Conservation (phyloP, 2,329 filamentous ascomycete species). For the Pseudogymnoascus sp. region DNA sequence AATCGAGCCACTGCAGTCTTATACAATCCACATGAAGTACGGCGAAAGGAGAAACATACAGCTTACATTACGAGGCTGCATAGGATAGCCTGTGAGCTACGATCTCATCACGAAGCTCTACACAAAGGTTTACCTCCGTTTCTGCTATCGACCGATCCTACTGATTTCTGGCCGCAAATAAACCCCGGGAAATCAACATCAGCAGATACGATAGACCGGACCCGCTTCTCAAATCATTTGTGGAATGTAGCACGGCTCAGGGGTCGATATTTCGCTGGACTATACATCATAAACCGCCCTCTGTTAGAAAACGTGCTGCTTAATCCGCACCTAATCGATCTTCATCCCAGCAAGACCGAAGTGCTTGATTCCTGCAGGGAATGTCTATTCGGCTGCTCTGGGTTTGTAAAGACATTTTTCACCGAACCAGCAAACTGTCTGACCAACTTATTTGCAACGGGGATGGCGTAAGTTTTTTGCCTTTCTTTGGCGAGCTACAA, state of each 20-base stretch:
- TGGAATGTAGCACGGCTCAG: constrained; percentile 26
- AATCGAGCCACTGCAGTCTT: constrained; percentile 26
- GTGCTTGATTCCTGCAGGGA: constrained; percentile 19
- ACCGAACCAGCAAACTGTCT: constrained; percentile 21
- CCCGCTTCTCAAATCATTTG: constrained; percentile 21
- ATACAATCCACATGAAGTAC: constrained; percentile 23
- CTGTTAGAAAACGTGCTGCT: constrained; percentile 25
- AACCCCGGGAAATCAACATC: background rate
- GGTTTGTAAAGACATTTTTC: constrained; percentile 25
- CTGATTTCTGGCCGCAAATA: constrained; percentile 12
- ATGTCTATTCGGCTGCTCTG: constrained; percentile 22
- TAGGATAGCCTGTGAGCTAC: constrained; percentile 23
- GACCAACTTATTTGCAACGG: constrained; percentile 24
- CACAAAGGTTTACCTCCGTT: constrained; percentile 24
- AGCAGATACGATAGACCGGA: background rate
- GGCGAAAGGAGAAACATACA: constrained; percentile 6
- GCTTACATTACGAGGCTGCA: constrained; percentile 21
- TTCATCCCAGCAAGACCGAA: constrained; percentile 19
- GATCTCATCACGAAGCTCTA: constrained; percentile 15
- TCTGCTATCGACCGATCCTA: constrained; percentile 12
- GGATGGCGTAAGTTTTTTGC: constrained; percentile 24
- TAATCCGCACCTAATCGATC: constrained; percentile 20
- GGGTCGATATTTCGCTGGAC: constrained; percentile 25
- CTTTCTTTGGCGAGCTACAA: background rate
- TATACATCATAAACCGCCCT: constrained; percentile 27